Conservation (phyloP, 1,284 basidiomycete species). For the Tilletia indica region DNA sequence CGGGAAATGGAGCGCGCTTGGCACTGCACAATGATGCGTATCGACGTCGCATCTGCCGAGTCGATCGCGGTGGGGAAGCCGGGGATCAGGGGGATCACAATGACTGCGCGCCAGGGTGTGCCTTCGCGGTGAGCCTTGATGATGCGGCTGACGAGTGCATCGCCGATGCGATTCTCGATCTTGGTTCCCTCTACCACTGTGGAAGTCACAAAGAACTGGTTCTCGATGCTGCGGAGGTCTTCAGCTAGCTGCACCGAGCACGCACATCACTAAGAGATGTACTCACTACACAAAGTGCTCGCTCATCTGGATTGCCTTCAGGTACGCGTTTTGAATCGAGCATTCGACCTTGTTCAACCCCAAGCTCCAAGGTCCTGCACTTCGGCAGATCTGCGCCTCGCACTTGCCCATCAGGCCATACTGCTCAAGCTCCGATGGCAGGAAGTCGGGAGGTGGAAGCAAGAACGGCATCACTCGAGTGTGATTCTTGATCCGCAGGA, state of each 20-base stretch:
- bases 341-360: slow-evolving; percentile 78
- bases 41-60: slow-evolving; percentile 83
- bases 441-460: slow-evolving; percentile 89
- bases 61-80: slow-evolving; percentile 93
- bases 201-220: slow-evolving; percentile 98
- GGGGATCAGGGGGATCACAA: slow-evolving; percentile 87
- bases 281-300: slow-evolving; percentile 65
- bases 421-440: slow-evolving; percentile 72
- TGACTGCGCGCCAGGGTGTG: slow-evolving; percentile 80
- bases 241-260: too few relatives aligned
- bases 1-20: slow-evolving; percentile 81
- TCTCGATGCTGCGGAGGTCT: slow-evolving; percentile 63
- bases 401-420: slow-evolving; percentile 90
- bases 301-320: slow-evolving; percentile 86
- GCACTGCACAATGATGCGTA: slow-evolving; percentile 54
- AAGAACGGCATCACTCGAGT: slow-evolving; percentile 88
- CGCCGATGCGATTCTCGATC: slow-evolving; percentile 90
- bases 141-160: slow-evolving; percentile 87
- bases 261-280: too few relatives aligned
- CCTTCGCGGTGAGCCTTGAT: slow-evolving; percentile 80
- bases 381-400: slow-evolving; percentile 94
- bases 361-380: slow-evolving; percentile 92
- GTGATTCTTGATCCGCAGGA: slow-evolving; percentile 67
- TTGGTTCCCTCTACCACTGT: slow-evolving; percentile 81
- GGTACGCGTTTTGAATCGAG: slow-evolving; percentile 91